A percentile compares a stretch with the other conserved stretches of the same genome.
Conservation (phyloP, 2,329 filamentous ascomycete species). For the Cercospora sp. region DNA sequence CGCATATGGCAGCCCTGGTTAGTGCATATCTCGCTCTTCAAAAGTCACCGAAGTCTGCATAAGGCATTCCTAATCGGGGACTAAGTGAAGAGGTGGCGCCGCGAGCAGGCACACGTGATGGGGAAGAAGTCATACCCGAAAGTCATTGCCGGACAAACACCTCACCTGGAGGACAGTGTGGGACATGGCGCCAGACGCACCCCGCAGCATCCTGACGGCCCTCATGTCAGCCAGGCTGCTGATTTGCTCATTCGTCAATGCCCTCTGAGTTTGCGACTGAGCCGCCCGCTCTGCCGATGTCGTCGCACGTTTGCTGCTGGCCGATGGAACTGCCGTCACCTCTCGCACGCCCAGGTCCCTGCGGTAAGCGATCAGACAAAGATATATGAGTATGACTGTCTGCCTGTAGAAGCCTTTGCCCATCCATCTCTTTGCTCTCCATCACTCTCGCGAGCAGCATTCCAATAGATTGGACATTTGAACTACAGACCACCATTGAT, state of each 20-base stretch:
- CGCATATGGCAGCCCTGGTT: neutral
- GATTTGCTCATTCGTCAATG: constrained; percentile 12
- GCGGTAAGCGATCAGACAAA: constrained; percentile 14
- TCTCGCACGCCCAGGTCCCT: constrained; percentile 10
- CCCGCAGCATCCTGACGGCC: constrained; percentile 10
- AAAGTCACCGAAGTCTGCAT: neutral
- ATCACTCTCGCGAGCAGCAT: neutral
- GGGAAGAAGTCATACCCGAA: constrained; percentile 1
- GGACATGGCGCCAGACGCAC: constrained; percentile 5
- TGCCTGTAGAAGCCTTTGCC: constrained; percentile 8
- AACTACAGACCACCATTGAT: neutral
- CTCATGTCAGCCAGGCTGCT: constrained; percentile 7
- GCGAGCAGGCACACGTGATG: neutral
- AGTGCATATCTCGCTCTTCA: neutral
- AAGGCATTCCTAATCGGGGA: neutral
- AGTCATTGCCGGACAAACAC: constrained; percentile 6
- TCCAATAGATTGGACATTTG: neutral
- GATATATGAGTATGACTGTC: constrained; percentile 12
- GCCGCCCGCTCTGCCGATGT: constrained; percentile 12
- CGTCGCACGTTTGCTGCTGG: constrained; percentile 6
- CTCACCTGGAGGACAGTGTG: neutral
- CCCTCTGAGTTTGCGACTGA: neutral
- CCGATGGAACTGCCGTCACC: constrained; percentile 23
- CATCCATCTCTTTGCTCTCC: neutral
- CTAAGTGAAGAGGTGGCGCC: neutral